phyloP scores from a whole-genome alignment of 2,329 filamentous ascomycete genomes.

The Graphilbum sp. region DNA sequence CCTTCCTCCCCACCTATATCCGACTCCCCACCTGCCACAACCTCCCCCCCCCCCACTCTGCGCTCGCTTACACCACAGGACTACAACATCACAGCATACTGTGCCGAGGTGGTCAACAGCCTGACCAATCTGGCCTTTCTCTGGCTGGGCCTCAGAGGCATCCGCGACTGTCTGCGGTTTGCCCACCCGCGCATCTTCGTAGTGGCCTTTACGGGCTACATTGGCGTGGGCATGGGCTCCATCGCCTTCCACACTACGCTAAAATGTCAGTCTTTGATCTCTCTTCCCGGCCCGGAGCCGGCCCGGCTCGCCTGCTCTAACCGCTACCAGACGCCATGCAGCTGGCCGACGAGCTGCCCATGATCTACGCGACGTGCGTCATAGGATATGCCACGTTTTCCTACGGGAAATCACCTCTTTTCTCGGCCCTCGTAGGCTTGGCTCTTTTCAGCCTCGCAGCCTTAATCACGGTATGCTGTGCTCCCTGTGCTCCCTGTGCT shows the following conservation, averaged over 20 bases:
- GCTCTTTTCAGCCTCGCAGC: conserved; percentile 37
- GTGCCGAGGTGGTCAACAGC: conserved; percentile 34
- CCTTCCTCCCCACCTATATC: too few relatives aligned
- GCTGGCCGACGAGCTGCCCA: conserved; percentile 41
- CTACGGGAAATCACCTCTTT: conserved; percentile 36
- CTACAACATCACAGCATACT: conserved; percentile 21
- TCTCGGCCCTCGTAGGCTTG: conserved; percentile 34
- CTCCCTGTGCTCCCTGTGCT: too few relatives aligned
- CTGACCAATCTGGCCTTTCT: conserved; percentile 73
- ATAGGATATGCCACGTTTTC: conserved; percentile 54
- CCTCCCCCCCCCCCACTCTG: background rate
- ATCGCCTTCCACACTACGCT: conserved; percentile 40
- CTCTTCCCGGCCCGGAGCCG: background rate
- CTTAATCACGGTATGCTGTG: conserved; percentile 44
- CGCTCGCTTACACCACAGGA: conserved; percentile 11
- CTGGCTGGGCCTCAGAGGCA: conserved; percentile 58
- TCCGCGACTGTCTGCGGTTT: conserved; percentile 55
- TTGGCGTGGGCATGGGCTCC: conserved; percentile 36
- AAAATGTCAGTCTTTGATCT: conserved; percentile 27
- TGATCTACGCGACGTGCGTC: conserved; percentile 42
- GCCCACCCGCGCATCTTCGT: conserved; percentile 62
- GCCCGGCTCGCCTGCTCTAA: background rate
- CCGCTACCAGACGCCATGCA: conserved; percentile 35
- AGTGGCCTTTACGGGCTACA: conserved; percentile 39
- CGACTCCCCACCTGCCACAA: too few relatives aligned